Conservation (phyloP, 345 rosid species). For the Kernera saxatilis region DNA sequence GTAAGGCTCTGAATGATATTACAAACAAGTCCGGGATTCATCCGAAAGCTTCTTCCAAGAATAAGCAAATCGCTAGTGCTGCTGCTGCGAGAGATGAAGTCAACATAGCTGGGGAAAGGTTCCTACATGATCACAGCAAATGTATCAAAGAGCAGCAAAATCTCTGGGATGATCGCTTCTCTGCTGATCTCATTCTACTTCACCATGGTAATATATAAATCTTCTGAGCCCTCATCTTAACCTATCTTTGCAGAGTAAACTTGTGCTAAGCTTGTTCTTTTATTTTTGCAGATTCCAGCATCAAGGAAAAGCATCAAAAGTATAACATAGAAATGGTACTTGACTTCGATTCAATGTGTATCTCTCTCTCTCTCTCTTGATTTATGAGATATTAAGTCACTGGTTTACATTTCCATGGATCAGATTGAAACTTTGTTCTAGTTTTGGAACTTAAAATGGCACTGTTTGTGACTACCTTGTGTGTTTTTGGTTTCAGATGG, state of each 20-base stretch:
- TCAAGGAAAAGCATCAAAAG: slow-evolving; percentile 3
- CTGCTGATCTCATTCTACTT: slow-evolving; percentile 42
- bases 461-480: neutral
- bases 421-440: neutral
- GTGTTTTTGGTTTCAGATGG: slow-evolving; percentile 27
- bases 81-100: slow-evolving; percentile 25
- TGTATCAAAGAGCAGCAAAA: slow-evolving; percentile 39
- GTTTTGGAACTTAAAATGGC: neutral
- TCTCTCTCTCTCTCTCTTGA: neutral
- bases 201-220: slow-evolving; percentile 32
- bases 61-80: slow-evolving; percentile 21
- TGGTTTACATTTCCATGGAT: neutral
- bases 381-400: neutral
- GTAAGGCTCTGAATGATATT: slow-evolving; percentile 52
- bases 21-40: slow-evolving; percentile 42
- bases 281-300: slow-evolving; percentile 5
- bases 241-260: neutral
- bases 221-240: neutral
- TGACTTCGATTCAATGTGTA: neutral
- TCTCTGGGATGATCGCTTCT: slow-evolving; percentile 24
- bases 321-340: slow-evolving; percentile 13
- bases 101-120: slow-evolving; percentile 40
- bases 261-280: neutral
- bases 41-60: slow-evolving; percentile 29
- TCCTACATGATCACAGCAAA: slow-evolving; percentile 50